These are phyloP conservation scores for Panicum hallii DNA, from an alignment of 202 grass and related monocot species.

Conservation along the genomic window DNA sequence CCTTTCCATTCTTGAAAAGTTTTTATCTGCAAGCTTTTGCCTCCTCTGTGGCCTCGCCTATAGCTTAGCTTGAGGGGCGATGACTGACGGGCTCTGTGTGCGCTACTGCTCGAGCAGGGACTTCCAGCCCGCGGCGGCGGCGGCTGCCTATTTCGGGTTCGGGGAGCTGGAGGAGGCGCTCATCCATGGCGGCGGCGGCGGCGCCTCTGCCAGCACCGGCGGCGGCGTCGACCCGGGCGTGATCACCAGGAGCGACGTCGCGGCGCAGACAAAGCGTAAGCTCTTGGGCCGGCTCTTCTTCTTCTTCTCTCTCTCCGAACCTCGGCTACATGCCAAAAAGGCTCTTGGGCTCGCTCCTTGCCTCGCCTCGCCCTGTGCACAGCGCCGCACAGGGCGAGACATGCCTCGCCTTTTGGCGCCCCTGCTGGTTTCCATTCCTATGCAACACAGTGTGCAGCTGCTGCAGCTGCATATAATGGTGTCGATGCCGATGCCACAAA, in stretches of 20 bases:
- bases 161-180: conserved; percentile 94
- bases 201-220: neutral
- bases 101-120: conserved; percentile 75
- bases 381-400: conserved; percentile 61
- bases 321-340: conserved; percentile 55
- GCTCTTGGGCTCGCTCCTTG: conserved; percentile 26
- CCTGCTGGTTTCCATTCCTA: conserved; percentile 32
- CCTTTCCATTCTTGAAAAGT: conserved; percentile 65
- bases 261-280: conserved; percentile 65
- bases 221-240: conserved; percentile 46
- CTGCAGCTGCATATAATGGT: conserved; percentile 57
- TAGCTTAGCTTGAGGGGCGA: conserved; percentile 18
- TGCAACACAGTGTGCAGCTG: conserved; percentile 54
- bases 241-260: conserved; percentile 55
- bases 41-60: conserved; percentile 30
- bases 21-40: conserved; percentile 17
- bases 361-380: conserved; percentile 22
- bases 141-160: conserved; percentile 80
- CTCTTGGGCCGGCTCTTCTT: neutral
- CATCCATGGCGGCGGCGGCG: conserved; percentile 63
- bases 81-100: conserved; percentile 59
- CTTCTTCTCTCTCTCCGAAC: conserved; percentile 18
- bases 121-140: conserved; percentile 69
- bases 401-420: conserved; percentile 69
- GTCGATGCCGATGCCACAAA: conserved; percentile 54